These are phyloP conservation scores for Fonsecaea pugnacius DNA, from an alignment of 2,329 filamentous ascomycete species.

Conservation along the genomic window DNA sequence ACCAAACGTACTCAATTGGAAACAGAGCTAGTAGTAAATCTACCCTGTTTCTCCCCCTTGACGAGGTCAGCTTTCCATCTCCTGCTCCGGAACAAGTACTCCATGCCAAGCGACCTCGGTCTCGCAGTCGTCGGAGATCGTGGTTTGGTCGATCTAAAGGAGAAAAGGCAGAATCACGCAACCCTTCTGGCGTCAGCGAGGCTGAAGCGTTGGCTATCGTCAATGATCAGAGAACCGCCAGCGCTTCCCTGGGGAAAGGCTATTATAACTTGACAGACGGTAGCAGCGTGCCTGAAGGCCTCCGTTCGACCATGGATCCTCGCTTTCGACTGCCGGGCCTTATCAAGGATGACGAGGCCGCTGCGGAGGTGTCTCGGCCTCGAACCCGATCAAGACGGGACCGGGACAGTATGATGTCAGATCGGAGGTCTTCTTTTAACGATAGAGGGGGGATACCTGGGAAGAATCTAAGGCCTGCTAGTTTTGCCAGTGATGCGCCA, in stretches of 20 bases:
- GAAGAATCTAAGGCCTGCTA: conserved; percentile 30
- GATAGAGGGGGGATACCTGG: conserved; percentile 37
- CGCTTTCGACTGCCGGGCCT: conserved; percentile 21
- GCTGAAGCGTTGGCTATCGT: conserved; percentile 28
- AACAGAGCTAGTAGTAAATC: conserved; percentile 27
- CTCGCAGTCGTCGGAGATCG: conserved; percentile 29
- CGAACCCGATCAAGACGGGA: conserved; percentile 31
- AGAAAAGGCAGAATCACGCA: conserved; percentile 20
- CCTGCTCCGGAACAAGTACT: conserved; percentile 27
- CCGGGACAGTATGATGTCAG: conserved; percentile 12
- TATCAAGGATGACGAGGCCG: conserved; percentile 36
- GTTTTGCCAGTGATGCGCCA: conserved; percentile 32
- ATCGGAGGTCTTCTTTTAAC: conserved; percentile 32
- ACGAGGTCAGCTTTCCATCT: conserved; percentile 35
- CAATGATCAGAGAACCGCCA: conserved; percentile 32
- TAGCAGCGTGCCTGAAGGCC: conserved; percentile 10
- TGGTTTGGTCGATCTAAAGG: conserved; percentile 33
- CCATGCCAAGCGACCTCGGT: conserved; percentile 21
- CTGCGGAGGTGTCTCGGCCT: conserved; percentile 27
- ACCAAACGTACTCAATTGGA: conserved; percentile 31
- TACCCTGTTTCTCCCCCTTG: conserved; percentile 21
- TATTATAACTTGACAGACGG: conserved; percentile 33
- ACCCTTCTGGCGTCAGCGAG: conserved; percentile 23
- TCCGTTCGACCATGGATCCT: conserved; percentile 8
- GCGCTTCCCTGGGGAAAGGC: conserved; percentile 27